Conservation (phyloP, 345 rosid species). For the Eucalyptus pauciflora region DNA sequence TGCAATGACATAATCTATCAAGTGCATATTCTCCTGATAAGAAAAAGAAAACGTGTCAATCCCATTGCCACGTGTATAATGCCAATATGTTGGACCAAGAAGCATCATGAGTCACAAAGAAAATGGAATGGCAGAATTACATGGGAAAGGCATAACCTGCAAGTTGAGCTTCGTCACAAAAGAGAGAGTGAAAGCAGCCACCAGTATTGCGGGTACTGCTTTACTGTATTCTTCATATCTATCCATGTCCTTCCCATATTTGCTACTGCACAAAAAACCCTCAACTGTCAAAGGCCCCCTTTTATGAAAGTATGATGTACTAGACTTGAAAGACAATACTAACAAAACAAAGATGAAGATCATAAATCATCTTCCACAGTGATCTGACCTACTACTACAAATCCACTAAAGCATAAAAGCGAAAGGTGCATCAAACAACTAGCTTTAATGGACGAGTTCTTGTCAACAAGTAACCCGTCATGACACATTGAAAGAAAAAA, state of each 20-base stretch:
- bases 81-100: neutral
- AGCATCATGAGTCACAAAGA: neutral
- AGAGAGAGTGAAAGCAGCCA: slow-evolving; percentile 72
- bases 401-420: neutral
- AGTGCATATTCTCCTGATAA: slow-evolving; percentile 40
- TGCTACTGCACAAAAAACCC: slow-evolving; percentile 22
- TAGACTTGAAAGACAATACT: neutral
- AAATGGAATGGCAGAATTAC: neutral
- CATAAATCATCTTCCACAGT: neutral
- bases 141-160: slow-evolving; percentile 31
- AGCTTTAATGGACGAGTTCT: neutral
- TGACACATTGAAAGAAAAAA: neutral
- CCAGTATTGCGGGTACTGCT: slow-evolving; percentile 29
- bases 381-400: neutral
- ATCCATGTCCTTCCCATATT: slow-evolving; percentile 26
- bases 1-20: slow-evolving; percentile 37
- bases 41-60: slow-evolving; percentile 6
- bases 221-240: slow-evolving; percentile 32
- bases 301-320: neutral
- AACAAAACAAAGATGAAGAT: neutral
- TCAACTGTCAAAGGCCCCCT: neutral
- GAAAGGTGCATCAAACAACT: neutral
- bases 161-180: slow-evolving; percentile 32
- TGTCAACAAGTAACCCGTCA: neutral
- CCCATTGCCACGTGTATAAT: slow-evolving; percentile 2